phyloP scores from a whole-genome alignment of 306 rosid species.

The Biancaea sappan region DNA sequence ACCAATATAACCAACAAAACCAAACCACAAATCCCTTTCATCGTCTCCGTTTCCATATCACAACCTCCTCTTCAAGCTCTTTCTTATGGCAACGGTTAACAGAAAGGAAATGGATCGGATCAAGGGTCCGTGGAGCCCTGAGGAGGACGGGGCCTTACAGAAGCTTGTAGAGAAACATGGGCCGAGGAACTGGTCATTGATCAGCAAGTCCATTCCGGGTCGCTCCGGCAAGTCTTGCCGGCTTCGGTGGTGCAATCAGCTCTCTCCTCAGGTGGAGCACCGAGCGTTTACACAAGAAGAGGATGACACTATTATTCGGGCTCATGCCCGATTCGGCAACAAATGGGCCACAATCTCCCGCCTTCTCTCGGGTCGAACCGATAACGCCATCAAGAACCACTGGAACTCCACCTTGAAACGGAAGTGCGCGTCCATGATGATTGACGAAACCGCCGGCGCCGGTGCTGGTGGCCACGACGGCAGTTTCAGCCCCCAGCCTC shows the following conservation, averaged over 20 bases:
- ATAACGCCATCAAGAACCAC: conserved; percentile 97
- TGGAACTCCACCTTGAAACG: conserved; percentile 96
- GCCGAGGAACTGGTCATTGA: conserved; percentile 84
- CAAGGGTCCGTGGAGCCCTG: conserved; percentile 99
- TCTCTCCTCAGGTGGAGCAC: conserved; percentile 91
- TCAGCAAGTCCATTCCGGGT: conserved; percentile 84
- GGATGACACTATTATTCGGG: conserved; percentile 75
- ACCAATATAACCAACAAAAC: not conserved
- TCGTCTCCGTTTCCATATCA: not conserved
- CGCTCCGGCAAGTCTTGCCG: conserved; percentile 94
- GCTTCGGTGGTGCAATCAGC: conserved; percentile 97
- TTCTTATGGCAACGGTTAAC: conserved; percentile 38
- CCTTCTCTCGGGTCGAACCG: conserved; percentile 80
- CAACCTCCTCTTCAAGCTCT: too few relatives aligned
- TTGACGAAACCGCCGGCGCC: not conserved
- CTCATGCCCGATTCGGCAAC: conserved; percentile 92
- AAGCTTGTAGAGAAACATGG: conserved; percentile 78
- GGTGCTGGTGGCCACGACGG: conserved; percentile 35
- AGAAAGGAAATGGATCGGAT: conserved; percentile 81
- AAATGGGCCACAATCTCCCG: conserved; percentile 98
- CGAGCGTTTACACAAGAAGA: conserved; percentile 83
- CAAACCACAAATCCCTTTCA: not conserved
- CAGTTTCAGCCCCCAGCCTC: conserved; percentile 43
- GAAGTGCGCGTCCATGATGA: conserved; percentile 53
- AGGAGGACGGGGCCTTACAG: conserved; percentile 75